Percentiles rank a stretch among this genome's conserved stretches.
These are phyloP conservation scores for Aegilops sharonensis DNA, from an alignment of 176 grass and related monocot genomes.

Conservation along the genomic window DNA sequence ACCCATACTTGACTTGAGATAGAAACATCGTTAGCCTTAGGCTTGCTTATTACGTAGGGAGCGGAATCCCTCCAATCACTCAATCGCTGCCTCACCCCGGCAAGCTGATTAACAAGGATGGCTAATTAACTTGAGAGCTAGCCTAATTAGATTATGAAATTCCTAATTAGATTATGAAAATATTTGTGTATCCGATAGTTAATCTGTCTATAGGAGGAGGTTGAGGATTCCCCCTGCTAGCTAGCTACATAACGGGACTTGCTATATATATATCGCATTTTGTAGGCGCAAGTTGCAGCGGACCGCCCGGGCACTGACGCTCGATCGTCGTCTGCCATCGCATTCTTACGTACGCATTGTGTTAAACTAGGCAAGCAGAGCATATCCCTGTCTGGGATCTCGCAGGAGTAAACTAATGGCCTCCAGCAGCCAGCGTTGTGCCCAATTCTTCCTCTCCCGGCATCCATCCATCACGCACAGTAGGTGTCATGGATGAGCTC, in stretches of 20 bases:
- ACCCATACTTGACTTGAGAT: neutral
- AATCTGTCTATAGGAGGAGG: neutral
- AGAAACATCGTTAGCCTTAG: neutral
- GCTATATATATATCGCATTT: neutral
- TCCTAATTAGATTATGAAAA: neutral
- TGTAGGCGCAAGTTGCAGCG: constrained; percentile 42
- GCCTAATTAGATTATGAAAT: neutral
- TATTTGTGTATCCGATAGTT: neutral
- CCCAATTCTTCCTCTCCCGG: neutral
- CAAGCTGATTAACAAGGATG: neutral
- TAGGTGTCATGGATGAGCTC: constrained; percentile 10
- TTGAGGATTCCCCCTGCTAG: constrained; percentile 29
- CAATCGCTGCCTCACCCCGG: neutral
- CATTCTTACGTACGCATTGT: neutral
- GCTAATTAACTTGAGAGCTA: neutral
- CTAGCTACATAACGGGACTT: constrained; percentile 8
- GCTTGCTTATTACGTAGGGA: no score
- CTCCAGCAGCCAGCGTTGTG: neutral
- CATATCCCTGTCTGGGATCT: constrained; percentile 44
- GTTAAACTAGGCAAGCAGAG: neutral
- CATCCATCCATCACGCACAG: neutral
- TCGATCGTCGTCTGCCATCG: neutral
- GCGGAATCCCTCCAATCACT: constrained; percentile 23
- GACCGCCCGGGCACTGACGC: neutral
- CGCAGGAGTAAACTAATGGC: neutral